Base-by-base conservation (phyloP, 352 stramenopile species). In the Globisporangium cylindrosporum region DNA sequence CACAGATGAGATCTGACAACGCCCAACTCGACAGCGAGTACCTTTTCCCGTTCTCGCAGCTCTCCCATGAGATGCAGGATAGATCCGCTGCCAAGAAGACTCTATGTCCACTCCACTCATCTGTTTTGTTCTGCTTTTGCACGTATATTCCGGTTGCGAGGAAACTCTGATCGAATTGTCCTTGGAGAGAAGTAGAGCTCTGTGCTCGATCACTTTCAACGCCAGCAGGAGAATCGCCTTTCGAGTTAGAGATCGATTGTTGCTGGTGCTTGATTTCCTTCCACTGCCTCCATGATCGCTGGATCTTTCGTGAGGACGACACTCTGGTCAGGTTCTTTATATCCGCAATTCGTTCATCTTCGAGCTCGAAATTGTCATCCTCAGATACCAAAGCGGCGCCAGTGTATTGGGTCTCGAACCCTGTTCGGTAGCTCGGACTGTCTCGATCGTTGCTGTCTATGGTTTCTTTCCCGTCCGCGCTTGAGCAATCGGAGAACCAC, bases 401-500 rank as follows among this genome's bases (percentile, higher is more conserved):
- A 12, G 27, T 27, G 62, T 36, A 66, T 14, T 58, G 27, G 18
- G 27, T 34, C 6, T n/a, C 43, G 4, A 51, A 4, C 25, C 57
- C 63, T 15, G 38, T 20, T n/a, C 65, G 48, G 46, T 55, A 60
- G 4, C 58, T 46, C 4, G 51, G 59, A 51, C 59, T 71, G 32
- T 71, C 66, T 25, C 57, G 59, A 10, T 51, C 51, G 53, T 66
- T 59, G 59, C 51, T 71, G 12, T 62, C 66, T 1, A 49, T 22
- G 1, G 43, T 62, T 14, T 71, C 59, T 22, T 66, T 66, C 1
- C 34, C 67, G 27, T 64, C 54, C 24, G 61, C 36, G 22, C 71
- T 69, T 27, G 60, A 64, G 24, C 59, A 29, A 14, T 78, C 75
- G n/a, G 73, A 82, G 49, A 77, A 64, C 73, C 66, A 80, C 15